Conservation (phyloP, 2,329 filamentous ascomycete species). For the Allantophomopsis lycopodina region DNA sequence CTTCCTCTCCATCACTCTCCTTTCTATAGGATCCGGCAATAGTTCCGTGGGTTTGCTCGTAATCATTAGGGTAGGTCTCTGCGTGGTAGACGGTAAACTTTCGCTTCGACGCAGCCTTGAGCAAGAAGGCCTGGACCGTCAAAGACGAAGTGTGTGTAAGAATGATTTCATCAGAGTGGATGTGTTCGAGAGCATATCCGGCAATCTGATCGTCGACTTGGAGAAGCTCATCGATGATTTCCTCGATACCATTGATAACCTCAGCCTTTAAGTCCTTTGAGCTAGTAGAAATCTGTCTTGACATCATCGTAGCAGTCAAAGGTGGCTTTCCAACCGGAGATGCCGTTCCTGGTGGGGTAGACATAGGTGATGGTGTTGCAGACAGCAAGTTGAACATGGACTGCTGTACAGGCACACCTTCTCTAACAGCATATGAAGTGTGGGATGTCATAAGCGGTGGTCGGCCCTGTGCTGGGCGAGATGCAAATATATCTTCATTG, state of each 20-base stretch:
- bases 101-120: conserved; percentile 76
- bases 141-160: conserved; percentile 77
- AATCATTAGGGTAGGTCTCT: conserved; percentile 58
- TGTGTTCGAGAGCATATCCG: conserved; percentile 75
- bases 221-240: conserved; percentile 90
- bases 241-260: conserved; percentile 84
- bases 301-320: conserved; percentile 12
- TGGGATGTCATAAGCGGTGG: conserved; percentile 49
- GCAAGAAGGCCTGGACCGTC: conserved; percentile 80
- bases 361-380: conserved; percentile 40
- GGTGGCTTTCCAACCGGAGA: conserved; percentile 28
- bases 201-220: conserved; percentile 91
- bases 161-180: conserved; percentile 85
- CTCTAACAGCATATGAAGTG: conserved; percentile 47
- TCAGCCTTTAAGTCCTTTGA: conserved; percentile 69
- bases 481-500: conserved; percentile 11
- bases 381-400: conserved; percentile 85
- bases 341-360: conserved; percentile 34
- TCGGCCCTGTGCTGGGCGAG: conserved; percentile 22
- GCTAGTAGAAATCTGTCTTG: conserved; percentile 14
- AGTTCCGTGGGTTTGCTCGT: conserved; percentile 46
- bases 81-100: conserved; percentile 86
- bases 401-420: conserved; percentile 35
- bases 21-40: conserved; percentile 37
- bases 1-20: conserved; percentile 24